Evolutionary conservation across 2,329 filamentous ascomycete genomes (phyloP), one percentile per base, ranked within the genome.

Genomic region (Kalmusia sp.): DNA sequence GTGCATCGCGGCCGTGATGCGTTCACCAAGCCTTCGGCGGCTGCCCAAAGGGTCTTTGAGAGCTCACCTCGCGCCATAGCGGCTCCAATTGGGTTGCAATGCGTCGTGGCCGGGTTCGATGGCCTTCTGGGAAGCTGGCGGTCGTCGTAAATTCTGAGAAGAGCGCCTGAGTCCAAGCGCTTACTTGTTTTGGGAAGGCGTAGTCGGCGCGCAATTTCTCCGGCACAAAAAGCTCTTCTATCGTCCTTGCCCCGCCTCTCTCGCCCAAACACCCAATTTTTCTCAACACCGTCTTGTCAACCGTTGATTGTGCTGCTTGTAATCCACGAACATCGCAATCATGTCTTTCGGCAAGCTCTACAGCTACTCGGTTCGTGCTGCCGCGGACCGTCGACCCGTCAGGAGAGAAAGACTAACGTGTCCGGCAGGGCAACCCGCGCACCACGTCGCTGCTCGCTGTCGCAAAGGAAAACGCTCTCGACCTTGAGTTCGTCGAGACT

Each of bases 331-430:
- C 54, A 60, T 56, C 59, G 73, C 77, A 82, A 91, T 85, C 79
- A 96, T 96, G 90, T 85, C 91, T 77, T 98, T 99, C 86, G 95
- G 95, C 83, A 99, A 96, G 85, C 87, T 99, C 75, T 98, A 95
- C 87, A 90, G 89, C 77, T 87, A 85, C 79, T 77, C 86, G 82
- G 93, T 72, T 55, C 12, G 62, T 63, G 35, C 28, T 6, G 22
- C 24, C 19, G n/a, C 15, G 15, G 30, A 34, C 15, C 34, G 31
- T 15, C 41, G 52, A 9, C 17, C n/a, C 34, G 31, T 54, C 27
- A 43, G 22, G 22, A 22, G 28, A 31, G 52, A 57, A 64, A 61
- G 63, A 66, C 57, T 68, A 65, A 71, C 64, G 57, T 51, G 27
- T 24, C 15, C 56, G 57, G 53, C 75, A 97, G 93, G 86, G 84